A percentile compares a stretch with the other conserved stretches of the same genome.
Conservation (phyloP, 1,139 yeast species). For the Lipomyces yarrowii region DNA sequence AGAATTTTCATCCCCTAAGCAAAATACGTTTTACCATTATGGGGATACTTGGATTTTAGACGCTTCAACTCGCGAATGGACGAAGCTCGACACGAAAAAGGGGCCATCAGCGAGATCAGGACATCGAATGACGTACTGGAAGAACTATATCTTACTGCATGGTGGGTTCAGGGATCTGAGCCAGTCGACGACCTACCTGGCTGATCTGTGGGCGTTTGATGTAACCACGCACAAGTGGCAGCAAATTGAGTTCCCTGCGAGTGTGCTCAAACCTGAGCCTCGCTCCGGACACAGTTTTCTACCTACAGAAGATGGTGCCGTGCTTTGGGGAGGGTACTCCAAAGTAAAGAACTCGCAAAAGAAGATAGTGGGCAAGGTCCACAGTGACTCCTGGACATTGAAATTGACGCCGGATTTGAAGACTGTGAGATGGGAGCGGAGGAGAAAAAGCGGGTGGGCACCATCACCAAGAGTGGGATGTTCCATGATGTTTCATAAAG, state of each 20-base stretch:
- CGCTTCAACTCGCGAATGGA: slow-evolving; percentile 83
- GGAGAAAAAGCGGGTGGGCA: slow-evolving; percentile 84
- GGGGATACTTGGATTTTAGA: slow-evolving; percentile 96
- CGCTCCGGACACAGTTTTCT: slow-evolving; percentile 91
- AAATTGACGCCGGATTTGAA: slow-evolving; percentile 87
- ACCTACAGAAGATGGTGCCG: slow-evolving; percentile 81
- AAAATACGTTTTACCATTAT: slow-evolving; percentile 91
- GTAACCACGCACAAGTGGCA: slow-evolving; percentile 87
- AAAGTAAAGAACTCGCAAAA: slow-evolving; percentile 91
- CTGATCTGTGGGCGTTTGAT: slow-evolving; percentile 92
- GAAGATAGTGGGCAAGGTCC: slow-evolving; percentile 87
- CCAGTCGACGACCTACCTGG: slow-evolving; percentile 74
- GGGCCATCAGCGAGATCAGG: slow-evolving; percentile 91
- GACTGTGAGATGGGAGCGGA: slow-evolving; percentile 81
- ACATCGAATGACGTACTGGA: slow-evolving; percentile 88
- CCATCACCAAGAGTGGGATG: slow-evolving; percentile 84
- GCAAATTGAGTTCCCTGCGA: slow-evolving; percentile 83
- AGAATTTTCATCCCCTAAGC: slow-evolving; percentile 95
- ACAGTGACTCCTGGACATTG: slow-evolving; percentile 82
- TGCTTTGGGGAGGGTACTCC: slow-evolving; percentile 90
- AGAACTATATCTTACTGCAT: slow-evolving; percentile 77
- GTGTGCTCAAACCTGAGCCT: slow-evolving; percentile 82
- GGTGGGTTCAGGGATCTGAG: slow-evolving; percentile 97
- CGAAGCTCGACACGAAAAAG: slow-evolving; percentile 72
- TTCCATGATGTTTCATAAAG: slow-evolving; percentile 84